A percentile compares a stretch with the other conserved stretches of the same genome.
Conservation (phyloP, 129 eudicot genomes). For the Flaveria robusta region DNA sequence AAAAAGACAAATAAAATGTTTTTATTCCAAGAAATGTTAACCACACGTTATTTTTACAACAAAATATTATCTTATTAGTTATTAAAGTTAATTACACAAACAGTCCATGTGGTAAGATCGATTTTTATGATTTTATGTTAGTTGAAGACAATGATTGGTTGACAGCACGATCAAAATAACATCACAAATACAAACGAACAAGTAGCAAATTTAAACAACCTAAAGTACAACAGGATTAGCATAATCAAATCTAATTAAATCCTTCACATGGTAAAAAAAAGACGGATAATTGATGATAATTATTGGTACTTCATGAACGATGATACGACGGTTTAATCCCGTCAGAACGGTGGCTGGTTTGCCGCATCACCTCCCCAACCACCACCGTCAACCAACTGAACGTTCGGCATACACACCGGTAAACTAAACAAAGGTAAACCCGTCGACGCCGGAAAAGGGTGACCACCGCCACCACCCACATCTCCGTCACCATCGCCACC, state of each 20-base stretch:
- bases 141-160: too few relatives aligned
- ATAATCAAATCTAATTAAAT: slow-evolving; percentile 3
- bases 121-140: too few relatives aligned
- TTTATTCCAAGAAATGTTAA: too few relatives aligned
- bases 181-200: slow-evolving; percentile 18
- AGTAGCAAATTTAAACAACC: slow-evolving; percentile 13
- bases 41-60: too few relatives aligned
- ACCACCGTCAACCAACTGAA: slow-evolving; percentile 51
- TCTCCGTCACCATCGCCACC: slow-evolving; percentile 35
- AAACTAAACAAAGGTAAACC: slow-evolving; percentile 69
- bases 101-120: too few relatives aligned
- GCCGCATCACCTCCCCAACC: slow-evolving; percentile 45
- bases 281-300: too few relatives aligned
- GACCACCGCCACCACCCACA: slow-evolving; percentile 24
- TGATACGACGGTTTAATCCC: too few relatives aligned
- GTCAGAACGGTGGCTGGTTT: slow-evolving; percentile 40
- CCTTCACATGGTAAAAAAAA: too few relatives aligned
- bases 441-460: slow-evolving; percentile 58
- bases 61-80: too few relatives aligned
- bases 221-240: slow-evolving; percentile 8
- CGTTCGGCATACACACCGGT: slow-evolving; percentile 57
- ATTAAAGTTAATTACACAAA: too few relatives aligned
- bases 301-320: too few relatives aligned
- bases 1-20: too few relatives aligned
- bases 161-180: slow-evolving; percentile 1